These are phyloP conservation scores for Tetradesmus obliquus DNA, from an alignment of 139 green algal genomes.

Conservation along the genomic window DNA sequence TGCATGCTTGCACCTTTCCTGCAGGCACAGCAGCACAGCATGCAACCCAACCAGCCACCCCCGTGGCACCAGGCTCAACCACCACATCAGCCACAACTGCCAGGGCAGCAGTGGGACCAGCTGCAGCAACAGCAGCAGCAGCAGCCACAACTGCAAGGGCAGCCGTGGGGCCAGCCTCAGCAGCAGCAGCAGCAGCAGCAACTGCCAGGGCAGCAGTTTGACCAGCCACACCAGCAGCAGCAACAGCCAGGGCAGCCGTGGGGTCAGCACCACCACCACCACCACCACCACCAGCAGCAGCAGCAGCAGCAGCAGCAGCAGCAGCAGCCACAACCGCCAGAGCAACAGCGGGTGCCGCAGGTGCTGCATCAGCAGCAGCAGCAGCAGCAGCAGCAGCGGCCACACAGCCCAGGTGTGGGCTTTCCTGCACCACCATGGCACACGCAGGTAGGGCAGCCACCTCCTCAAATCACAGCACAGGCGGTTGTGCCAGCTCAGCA, in stretches of 20 bases:
- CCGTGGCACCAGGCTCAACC: neutral
- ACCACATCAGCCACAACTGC: neutral
- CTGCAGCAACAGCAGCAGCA: neutral
- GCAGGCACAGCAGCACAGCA: neutral
- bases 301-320: no score
- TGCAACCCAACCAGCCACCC: neutral
- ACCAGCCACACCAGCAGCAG: neutral
- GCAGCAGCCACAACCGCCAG: no score
- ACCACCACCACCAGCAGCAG: no score
- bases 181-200: no score
- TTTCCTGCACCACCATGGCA: neutral
- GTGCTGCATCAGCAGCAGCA: no score
- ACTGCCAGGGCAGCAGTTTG: neutral
- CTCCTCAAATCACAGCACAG: neutral
- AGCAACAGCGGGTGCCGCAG: no score
- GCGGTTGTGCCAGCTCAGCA: no score
- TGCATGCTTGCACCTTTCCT: neutral
- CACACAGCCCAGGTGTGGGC: neutral
- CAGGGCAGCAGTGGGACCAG: neutral
- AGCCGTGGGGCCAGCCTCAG: no score
- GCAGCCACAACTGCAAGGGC: no score
- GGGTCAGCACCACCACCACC: no score
- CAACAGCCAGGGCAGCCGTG: no score
- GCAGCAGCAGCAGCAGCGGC: neutral
- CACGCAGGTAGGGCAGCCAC: neutral